Base-by-base conservation (phyloP, 805 yeast genomes). In the Lipomyces kockii region DNA sequence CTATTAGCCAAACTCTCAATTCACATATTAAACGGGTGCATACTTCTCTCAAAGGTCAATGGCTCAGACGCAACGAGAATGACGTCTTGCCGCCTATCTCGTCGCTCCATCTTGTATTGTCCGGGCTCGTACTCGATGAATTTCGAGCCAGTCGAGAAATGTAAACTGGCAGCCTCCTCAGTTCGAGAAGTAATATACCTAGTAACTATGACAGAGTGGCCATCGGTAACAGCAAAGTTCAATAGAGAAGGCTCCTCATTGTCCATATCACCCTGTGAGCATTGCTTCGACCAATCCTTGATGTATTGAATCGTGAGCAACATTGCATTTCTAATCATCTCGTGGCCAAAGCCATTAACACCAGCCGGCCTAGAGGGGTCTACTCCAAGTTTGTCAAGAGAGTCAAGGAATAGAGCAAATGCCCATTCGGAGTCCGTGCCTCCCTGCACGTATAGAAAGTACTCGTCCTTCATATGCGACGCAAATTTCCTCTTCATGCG, bases 51-150 rank as follows among this genome's bases (percentile, higher is more conserved):
- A 78, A 95, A 95, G 0, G 99, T 95, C 65, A 95, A 82, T 0
- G 99, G 99, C 76, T 95, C 99, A 20, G 97, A 89, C 1, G 99
- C 97, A 60, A 95, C 95, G 88, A 95, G 89, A n/a, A 94, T 89
- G 20, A 95, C 94, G 78, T 92, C 94, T 78, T 94, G 98, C 9
- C 95, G 90, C 63, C 98, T 84, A 78, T 93, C 97, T 68, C 91
- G 82, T 63, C 99, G 84, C 78, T 95, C 98, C 97, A 95, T 92
- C 74, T 90, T 85, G 80, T 91, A 95, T 75, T 92, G 90, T 25
- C 97, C 97, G 1, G 97, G 97, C 69, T 87, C 90, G 75, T 89
- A 88, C 79, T 95, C 99, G 49, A 89, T 87, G 78, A 95, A 95
- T 65, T 89, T 85, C 17, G 97, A 89, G 0, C 99, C 99, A 14